Base-by-base conservation (phyloP, 1,284 basidiomycete genomes). In the Coniferiporia weirii region DNA sequence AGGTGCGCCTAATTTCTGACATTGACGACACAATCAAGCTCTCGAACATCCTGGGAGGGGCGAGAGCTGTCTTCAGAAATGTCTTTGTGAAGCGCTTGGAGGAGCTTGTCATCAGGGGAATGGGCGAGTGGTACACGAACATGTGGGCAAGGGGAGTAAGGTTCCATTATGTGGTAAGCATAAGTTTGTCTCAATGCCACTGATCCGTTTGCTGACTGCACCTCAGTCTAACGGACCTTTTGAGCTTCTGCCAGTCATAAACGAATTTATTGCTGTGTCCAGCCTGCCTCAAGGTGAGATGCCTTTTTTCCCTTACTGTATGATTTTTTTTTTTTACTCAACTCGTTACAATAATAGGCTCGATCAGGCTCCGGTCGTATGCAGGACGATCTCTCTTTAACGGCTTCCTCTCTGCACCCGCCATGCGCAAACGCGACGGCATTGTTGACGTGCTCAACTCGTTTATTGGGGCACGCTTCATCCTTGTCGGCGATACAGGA, bases 1-100 rank as follows among this genome's bases (percentile, higher is more conserved):
- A 79, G 0, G 70, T 93, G 12, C 83, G 91, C 7, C 79, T 97
- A 56, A 87, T 98, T 36, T 95, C 92, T 0, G 95, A 98, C 68
- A 89, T 98, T 48, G 95, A 98, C 70, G 95, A 98, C 70, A 98
- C 95, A 0, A 81, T 97, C 63, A 98, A 96, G 69, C 71, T 82
- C 52, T 85, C 89, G 0, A 83, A 85, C 56, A 79, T 95, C n/a
- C 67, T 87, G 2, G 75, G 76, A 12, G 93, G 93, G 0, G 83
- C 90, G 0, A 77, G 91, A 36, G 77, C 84, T 1, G 84, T 90
- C 2, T 95, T 94, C 70, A 77, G 81, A 50, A 89, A 89, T 65
- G 89, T 91, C 0, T 91, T 92, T 63, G 87, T 88, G 7, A 85
- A 83, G 68, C 85, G 88, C 60, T 72, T 93, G 40, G 76, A 81